Percentiles rank a stretch among this genome's conserved stretches.
These are phyloP conservation scores for Pterulicium gracile DNA, from an alignment of 1,284 basidiomycete species.

Conservation along the genomic window DNA sequence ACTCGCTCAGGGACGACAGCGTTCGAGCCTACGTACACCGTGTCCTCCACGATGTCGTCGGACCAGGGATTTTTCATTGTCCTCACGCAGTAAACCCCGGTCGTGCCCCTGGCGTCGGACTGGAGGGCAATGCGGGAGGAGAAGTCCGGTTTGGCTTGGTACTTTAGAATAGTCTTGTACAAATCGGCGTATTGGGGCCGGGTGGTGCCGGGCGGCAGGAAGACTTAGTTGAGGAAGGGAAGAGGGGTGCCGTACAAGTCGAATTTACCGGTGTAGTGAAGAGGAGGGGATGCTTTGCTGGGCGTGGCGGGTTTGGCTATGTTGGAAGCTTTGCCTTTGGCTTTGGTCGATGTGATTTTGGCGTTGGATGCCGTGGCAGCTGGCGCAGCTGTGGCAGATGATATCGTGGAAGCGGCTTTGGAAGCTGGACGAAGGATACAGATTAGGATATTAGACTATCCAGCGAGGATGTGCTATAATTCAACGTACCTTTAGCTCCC, in stretches of 20 bases:
- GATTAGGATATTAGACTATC: no score
- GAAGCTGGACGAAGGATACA: no score
- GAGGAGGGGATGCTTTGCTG: slow-evolving; percentile 13
- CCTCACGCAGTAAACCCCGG: slow-evolving; percentile 8
- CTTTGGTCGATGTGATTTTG: no score
- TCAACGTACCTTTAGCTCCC: no score
- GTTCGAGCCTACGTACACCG: slow-evolving; percentile 23
- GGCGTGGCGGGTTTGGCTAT: no score
- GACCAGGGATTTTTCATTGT: slow-evolving; percentile 13
- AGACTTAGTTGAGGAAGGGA: slow-evolving; percentile 21
- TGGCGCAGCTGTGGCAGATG: no score
- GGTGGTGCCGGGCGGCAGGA: slow-evolving; percentile 17
- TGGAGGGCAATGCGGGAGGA: slow-evolving; percentile 20
- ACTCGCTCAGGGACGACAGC: no score
- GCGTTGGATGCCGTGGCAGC: no score
- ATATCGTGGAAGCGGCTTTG: no score
- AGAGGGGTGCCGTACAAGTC: slow-evolving; percentile 28
- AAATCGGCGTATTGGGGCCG: slow-evolving; percentile 20
- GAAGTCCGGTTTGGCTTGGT: slow-evolving; percentile 25
- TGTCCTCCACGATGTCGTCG: slow-evolving; percentile 23
- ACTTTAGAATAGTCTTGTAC: slow-evolving; percentile 23
- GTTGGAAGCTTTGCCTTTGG: no score
- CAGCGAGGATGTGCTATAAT: no score
- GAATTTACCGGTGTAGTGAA: slow-evolving; percentile 23
- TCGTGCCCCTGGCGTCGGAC: slow-evolving; percentile 1